Percentiles rank a stretch among this genome's conserved stretches.
Conservation (phyloP, 257 asterid genomes). For the Solanum appendiculatum region DNA sequence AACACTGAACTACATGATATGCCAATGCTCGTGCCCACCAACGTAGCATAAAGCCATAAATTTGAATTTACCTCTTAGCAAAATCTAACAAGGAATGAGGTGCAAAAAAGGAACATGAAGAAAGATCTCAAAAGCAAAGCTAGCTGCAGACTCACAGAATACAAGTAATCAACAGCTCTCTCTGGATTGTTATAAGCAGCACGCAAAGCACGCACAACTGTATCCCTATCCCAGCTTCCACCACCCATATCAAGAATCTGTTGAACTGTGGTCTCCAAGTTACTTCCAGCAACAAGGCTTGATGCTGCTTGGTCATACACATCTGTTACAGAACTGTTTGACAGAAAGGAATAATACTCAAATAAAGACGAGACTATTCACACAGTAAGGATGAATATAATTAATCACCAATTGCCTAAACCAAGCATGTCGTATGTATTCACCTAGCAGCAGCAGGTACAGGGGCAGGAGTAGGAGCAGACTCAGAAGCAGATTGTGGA, state of each 20-base stretch:
- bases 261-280: conserved; percentile 66
- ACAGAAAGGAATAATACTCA: neutral
- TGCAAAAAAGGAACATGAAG: neutral
- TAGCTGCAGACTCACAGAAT: conserved; percentile 51
- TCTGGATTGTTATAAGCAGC: conserved; percentile 91
- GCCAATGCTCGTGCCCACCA: neutral
- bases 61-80: neutral
- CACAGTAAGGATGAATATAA: neutral
- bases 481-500: conserved; percentile 45
- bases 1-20: neutral
- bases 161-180: conserved; percentile 86
- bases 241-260: conserved; percentile 91
- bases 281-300: conserved; percentile 73
- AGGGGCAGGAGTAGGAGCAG: conserved; percentile 31
- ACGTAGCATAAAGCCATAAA: neutral
- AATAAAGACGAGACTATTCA: neutral
- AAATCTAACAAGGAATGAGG: neutral
- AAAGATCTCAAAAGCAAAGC: neutral
- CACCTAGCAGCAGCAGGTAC: conserved; percentile 32
- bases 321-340: conserved; percentile 46
- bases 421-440: conserved; percentile 18
- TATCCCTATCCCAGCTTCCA: conserved; percentile 87
- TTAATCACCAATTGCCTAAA: neutral
- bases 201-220: conserved; percentile 68
- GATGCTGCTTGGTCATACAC: conserved; percentile 86